Base-by-base conservation (phyloP, 176 grass and related monocot species). In the Oryza glaberrima region DNA sequence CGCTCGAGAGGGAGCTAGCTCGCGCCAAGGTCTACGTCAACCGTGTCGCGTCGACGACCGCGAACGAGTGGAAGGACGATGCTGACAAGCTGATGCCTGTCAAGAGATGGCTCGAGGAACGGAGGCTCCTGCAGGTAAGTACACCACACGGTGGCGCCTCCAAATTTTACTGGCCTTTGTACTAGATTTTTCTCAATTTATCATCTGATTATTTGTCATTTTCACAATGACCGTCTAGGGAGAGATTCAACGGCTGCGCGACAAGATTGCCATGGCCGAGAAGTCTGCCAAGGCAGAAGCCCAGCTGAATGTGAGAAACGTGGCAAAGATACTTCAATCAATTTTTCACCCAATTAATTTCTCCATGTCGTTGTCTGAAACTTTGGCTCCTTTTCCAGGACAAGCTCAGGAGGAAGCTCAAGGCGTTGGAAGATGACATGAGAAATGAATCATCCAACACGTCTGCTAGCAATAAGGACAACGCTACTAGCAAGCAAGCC, bases 101-200 rank as follows among this genome's bases (percentile, higher is more conserved):
- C 46, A 95, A 95, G 81, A 91, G 91, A 77, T 98, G 96, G 96
- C 86, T 98, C 25, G 93, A 95, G 45, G 96, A 98, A 88, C 87
- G 91, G 74, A 91, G 83, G 78, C 84, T 94, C 46, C 75, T 98
- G 11, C 96, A 95, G 89, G 96, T 98, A 51, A 80, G 4, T 52
- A 80, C 32, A 58, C 46, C 32, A 72, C 22, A 45, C 35, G 19
- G 38, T 28, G 47, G 5, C 13, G 11, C 67, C 12, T 49, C 17
- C 9, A 43, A 9, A 81, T 22, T 87, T 22, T 23, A 44, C 9
- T 44, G 43, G 43, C 43, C 43, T 11, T 44, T 44, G 43, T 10
- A 32, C 30, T 32, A 44, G 47, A 49, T 49, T 34, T 49, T 34
- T 36, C 47, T 17, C 4, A 34, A 45, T 54, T 41, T 49, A 9